These are phyloP conservation scores for Caryopteris hybrid DNA, from an alignment of 305 asterid species.

Conservation along the genomic window DNA sequence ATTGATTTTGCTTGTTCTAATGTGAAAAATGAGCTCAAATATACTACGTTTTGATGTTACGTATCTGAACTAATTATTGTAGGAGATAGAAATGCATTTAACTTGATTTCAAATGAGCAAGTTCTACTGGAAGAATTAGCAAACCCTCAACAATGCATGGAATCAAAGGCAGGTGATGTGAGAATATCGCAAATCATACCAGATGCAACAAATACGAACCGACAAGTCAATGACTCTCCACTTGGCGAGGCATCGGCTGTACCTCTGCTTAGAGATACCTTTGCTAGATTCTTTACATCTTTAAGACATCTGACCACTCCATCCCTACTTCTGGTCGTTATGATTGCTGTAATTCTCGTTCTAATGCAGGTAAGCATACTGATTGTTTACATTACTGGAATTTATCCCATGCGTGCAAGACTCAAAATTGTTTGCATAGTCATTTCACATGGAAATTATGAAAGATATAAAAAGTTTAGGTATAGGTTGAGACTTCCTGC, in stretches of 20 bases:
- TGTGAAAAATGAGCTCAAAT: background rate
- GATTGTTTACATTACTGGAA: background rate
- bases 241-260: constrained; percentile 33
- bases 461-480: background rate
- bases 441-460: background rate
- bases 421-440: background rate
- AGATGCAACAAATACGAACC: constrained; percentile 30
- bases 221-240: constrained; percentile 24
- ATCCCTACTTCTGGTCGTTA: constrained; percentile 48
- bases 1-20: background rate
- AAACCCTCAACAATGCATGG: constrained; percentile 17
- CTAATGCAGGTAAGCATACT: constrained; percentile 82
- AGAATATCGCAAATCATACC: constrained; percentile 28
- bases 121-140: constrained; percentile 25
- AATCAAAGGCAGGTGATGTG: constrained; percentile 23
- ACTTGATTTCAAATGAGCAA: constrained; percentile 37
- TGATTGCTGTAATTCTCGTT: constrained; percentile 59
- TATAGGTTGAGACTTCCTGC: background rate
- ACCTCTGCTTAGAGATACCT: constrained; percentile 34
- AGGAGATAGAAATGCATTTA: constrained; percentile 26
- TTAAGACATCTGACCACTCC: constrained; percentile 50
- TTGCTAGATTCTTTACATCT: constrained; percentile 37
- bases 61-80: constrained; percentile 1
- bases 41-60: background rate
- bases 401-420: background rate